A percentile compares a stretch with the other conserved stretches of the same genome.
phyloP scores from a whole-genome alignment of 139 green algal genomes.

The Microglena sp. region DNA sequence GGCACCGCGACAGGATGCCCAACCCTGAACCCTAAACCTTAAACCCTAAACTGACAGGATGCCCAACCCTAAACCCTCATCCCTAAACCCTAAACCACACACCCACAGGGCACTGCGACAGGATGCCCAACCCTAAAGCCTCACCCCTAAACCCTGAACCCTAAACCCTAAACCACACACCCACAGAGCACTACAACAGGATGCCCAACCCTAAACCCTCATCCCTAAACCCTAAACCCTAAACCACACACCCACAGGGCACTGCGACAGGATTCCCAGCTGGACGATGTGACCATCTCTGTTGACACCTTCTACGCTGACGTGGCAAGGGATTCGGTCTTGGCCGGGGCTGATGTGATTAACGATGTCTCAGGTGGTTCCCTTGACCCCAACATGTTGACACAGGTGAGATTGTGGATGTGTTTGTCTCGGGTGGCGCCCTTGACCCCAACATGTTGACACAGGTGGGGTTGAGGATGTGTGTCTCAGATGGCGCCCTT shows the following conservation, averaged over 20 bases:
- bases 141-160: too few relatives aligned
- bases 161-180: too few relatives aligned
- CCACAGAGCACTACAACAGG: too few relatives aligned
- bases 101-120: too few relatives aligned
- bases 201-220: too few relatives aligned
- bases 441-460: constrained; percentile 67
- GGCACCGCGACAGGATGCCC: too few relatives aligned
- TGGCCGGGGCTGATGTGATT: constrained; percentile 78
- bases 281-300: constrained; percentile 50
- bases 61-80: too few relatives aligned
- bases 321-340: constrained; percentile 63
- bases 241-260: constrained; percentile 23
- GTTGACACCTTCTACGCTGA: constrained; percentile 88
- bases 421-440: constrained; percentile 73
- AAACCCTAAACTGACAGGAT: too few relatives aligned
- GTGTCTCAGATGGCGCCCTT: constrained; percentile 69
- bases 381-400: constrained; percentile 67
- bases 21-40: too few relatives aligned
- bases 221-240: background rate
- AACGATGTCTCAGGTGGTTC: constrained; percentile 90
- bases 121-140: too few relatives aligned
- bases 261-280: constrained; percentile 19
- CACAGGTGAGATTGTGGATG: constrained; percentile 31
- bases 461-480: constrained; percentile 31
- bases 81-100: too few relatives aligned